Conservation (phyloP, 2,329 filamentous ascomycete species). For the Penicillium oxalicum region DNA sequence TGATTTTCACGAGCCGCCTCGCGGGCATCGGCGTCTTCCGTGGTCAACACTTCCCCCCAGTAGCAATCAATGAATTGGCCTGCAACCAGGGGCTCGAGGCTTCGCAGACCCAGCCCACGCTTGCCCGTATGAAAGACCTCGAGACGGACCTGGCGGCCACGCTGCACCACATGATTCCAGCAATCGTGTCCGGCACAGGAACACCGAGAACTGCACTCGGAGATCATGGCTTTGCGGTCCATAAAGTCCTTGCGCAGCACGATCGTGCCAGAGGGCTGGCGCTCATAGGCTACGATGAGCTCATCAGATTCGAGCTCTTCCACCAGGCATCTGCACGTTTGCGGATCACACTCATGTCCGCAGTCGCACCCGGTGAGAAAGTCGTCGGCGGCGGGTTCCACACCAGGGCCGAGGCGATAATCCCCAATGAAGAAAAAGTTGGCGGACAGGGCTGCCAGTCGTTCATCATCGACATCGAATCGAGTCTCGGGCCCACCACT, state of each 20-base stretch:
- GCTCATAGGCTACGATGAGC: conserved; percentile 29
- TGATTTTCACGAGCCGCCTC: conserved; percentile 27
- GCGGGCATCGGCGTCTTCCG: conserved; percentile 31
- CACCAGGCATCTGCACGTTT: conserved; percentile 26
- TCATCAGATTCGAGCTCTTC: conserved; percentile 26
- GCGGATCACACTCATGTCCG: conserved; percentile 19
- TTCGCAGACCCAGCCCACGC: conserved; percentile 42
- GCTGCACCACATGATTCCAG: conserved; percentile 40
- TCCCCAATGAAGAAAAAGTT: conserved; percentile 38
- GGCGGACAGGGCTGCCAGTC: conserved; percentile 21
- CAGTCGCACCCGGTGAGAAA: conserved; percentile 35
- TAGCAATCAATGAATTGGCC: conserved; percentile 45
- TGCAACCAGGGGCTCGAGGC: conserved; percentile 29
- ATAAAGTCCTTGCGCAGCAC: conserved; percentile 30
- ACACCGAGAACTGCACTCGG: conserved; percentile 39
- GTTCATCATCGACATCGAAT: conserved; percentile 9
- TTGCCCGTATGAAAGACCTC: conserved; percentile 40
- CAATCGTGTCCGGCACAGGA: conserved; percentile 28
- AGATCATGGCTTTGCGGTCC: conserved; percentile 31
- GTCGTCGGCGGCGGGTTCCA: conserved; percentile 20
- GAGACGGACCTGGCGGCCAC: conserved; percentile 34
- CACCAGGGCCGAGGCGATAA: conserved; percentile 32
- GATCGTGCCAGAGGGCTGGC: conserved; percentile 9
- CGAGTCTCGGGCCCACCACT: conserved; percentile 21
- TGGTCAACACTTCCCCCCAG: conserved; percentile 41